A percentile compares a stretch with the other conserved stretches of the same genome.
Evolutionary conservation across 2,329 filamentous ascomycete genomes (phyloP).

Genomic region (Colletotrichum brevisporum): DNA sequence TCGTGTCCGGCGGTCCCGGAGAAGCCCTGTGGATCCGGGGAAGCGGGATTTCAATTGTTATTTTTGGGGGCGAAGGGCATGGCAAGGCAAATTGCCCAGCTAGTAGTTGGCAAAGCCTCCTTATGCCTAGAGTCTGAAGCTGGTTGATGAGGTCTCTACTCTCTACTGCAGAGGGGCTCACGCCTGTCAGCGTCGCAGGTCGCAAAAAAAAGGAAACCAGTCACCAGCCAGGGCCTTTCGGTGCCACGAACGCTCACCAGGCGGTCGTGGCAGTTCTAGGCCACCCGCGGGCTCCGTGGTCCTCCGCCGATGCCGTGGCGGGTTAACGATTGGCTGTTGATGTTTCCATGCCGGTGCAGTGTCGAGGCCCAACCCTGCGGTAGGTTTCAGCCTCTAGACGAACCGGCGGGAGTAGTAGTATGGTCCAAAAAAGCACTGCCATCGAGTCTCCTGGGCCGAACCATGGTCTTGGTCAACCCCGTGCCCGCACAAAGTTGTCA

Average conservation of each 20-base stretch:
- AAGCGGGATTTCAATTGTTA: neutral
- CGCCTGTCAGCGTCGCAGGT: neutral
- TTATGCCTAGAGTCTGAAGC: no score
- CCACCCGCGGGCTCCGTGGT: neutral
- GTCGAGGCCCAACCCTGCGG: neutral
- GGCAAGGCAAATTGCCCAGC: neutral
- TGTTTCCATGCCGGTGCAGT: neutral
- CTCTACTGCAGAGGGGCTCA: no score
- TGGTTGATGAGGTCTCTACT: no score
- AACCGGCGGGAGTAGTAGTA: neutral
- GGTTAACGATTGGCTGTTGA: neutral
- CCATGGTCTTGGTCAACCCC: neutral
- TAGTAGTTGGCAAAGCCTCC: no score
- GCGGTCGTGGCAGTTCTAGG: neutral
- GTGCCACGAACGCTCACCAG: neutral
- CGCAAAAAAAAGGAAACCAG: neutral
- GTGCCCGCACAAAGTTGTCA: neutral
- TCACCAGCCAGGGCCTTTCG: neutral
- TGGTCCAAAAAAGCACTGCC: neutral
- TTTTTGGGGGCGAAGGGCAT: neutral
- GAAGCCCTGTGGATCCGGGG: neutral
- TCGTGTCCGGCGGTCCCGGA: neutral
- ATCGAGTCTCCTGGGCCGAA: neutral
- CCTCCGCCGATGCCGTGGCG: neutral
- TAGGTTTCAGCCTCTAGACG: slow-evolving; percentile 16